Percentiles rank a stretch among this genome's conserved stretches.
Evolutionary conservation across 768 basidiomycete species (phyloP).

Genomic region (Leccinum subtestaceum): DNA sequence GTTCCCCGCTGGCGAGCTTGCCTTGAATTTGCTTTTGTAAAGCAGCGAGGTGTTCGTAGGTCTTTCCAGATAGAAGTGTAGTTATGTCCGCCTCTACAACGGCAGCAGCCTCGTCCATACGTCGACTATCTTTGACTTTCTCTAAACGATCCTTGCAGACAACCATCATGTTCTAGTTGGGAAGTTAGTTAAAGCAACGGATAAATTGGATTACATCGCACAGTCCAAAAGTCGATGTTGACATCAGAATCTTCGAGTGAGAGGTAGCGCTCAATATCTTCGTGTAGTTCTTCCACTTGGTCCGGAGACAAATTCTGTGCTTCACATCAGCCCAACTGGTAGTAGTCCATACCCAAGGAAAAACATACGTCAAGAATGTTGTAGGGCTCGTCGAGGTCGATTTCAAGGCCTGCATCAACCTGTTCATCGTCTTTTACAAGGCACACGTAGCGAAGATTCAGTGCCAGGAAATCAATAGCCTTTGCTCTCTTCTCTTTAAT

Average conservation of each 20-base stretch:
- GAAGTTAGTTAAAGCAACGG: slow-evolving; percentile 3
- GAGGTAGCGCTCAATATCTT: slow-evolving; percentile 91
- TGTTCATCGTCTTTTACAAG: slow-evolving; percentile 69
- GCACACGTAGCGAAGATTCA: slow-evolving; percentile 92
- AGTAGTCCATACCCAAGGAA: not conserved
- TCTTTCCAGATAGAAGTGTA: slow-evolving; percentile 77
- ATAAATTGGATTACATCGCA: slow-evolving; percentile 34
- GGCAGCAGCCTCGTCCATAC: slow-evolving; percentile 66
- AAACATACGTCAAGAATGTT: slow-evolving; percentile 87
- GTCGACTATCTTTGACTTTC: slow-evolving; percentile 57
- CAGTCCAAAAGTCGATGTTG: slow-evolving; percentile 98
- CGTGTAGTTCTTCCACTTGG: slow-evolving; percentile 91
- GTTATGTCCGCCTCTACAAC: slow-evolving; percentile 85
- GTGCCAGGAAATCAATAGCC: slow-evolving; percentile 95
- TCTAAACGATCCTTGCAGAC: slow-evolving; percentile 91
- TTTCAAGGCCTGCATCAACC: slow-evolving; percentile 90
- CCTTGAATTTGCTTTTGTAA: slow-evolving; percentile 85
- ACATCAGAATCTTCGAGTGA: slow-evolving; percentile 77
- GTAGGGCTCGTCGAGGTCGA: slow-evolving; percentile 98
- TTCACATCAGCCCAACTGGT: slow-evolving; percentile 8
- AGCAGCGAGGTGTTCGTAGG: slow-evolving; percentile 76
- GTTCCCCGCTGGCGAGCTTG: slow-evolving; percentile 89
- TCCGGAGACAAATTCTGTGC: slow-evolving; percentile 75
- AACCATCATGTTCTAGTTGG: slow-evolving; percentile 87
- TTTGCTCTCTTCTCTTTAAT: slow-evolving; percentile 96